Conservation (phyloP, 2,329 filamentous ascomycete genomes). For the Aspergillus sp. region DNA sequence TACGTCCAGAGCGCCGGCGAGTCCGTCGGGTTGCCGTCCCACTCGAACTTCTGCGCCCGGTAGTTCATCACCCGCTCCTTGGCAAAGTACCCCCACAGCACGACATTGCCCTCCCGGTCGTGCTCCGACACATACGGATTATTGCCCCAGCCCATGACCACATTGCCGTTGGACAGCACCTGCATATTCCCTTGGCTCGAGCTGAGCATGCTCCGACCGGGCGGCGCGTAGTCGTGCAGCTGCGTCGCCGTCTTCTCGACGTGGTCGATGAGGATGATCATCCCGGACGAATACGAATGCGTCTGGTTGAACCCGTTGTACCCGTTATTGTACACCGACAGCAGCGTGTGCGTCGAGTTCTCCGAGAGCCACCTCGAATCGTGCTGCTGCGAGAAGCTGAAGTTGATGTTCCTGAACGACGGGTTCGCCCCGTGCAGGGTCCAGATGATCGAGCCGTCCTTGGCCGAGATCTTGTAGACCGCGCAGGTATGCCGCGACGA, state of each 20-base stretch:
- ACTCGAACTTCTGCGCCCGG: constrained; percentile 34
- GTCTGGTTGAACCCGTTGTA: constrained; percentile 33
- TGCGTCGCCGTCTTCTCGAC: constrained; percentile 25
- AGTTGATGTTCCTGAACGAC: constrained; percentile 29
- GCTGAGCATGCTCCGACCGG: constrained; percentile 18
- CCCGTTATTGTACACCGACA: constrained; percentile 36
- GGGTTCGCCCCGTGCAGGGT: constrained; percentile 28
- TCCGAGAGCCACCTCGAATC: constrained; percentile 32
- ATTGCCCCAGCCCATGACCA: constrained; percentile 36
- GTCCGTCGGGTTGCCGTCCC: constrained; percentile 32
- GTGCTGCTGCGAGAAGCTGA: constrained; percentile 36
- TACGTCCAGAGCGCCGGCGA: constrained; percentile 35
- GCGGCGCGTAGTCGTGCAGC: constrained; percentile 22
- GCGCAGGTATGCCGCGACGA: constrained; percentile 33
- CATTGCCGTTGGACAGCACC: constrained; percentile 27
- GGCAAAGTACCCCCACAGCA: constrained; percentile 30
- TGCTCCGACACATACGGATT: constrained; percentile 33
- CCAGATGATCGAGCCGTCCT: constrained; percentile 32
- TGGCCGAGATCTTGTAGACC: constrained; percentile 34
- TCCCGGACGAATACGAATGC: constrained; percentile 28
- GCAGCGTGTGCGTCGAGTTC: constrained; percentile 28
- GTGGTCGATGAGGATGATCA: constrained; percentile 32
- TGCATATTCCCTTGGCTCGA: constrained; percentile 34
- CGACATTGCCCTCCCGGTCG: constrained; percentile 25
- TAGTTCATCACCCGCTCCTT: constrained; percentile 32